These are phyloP conservation scores for Ensete glaucum DNA, from an alignment of 176 grass and related monocot genomes.

Conservation along the genomic window DNA sequence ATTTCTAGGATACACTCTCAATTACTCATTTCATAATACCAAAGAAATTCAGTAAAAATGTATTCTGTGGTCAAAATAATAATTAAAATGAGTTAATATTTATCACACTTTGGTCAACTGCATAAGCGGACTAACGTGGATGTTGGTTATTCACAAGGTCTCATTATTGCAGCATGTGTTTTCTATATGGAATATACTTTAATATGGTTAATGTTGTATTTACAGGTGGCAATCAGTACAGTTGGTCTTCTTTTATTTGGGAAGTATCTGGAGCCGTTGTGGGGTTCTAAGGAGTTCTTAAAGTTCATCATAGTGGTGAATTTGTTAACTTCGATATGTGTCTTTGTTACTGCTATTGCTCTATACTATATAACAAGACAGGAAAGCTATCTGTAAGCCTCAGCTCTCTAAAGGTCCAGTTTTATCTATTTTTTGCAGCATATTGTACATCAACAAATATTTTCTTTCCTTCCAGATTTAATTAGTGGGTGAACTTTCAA, in stretches of 20 bases:
- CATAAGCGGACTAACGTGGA: not conserved
- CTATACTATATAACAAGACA: conserved; percentile 71
- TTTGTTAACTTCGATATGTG: conserved; percentile 60
- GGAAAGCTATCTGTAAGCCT: conserved; percentile 92
- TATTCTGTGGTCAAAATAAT: not conserved
- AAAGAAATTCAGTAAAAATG: not conserved
- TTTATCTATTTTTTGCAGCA: not conserved
- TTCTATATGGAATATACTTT: too few species aligned
- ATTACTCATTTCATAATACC: not conserved
- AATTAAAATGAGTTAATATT: not conserved
- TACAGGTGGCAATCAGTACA: conserved; percentile 68
- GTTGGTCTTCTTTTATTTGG: conserved; percentile 84
- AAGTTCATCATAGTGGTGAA: conserved; percentile 95
- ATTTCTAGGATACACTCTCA: not conserved
- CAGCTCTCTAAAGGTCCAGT: not conserved
- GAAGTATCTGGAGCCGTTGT: conserved; percentile 78
- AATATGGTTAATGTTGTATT: conserved; percentile 9
- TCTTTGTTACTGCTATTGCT: conserved; percentile 72
- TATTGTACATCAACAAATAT: not conserved
- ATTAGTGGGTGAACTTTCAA: not conserved
- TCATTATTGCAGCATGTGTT: too few species aligned
- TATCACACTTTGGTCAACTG: not conserved
- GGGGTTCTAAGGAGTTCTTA: conserved; percentile 84
- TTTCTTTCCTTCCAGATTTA: not conserved
- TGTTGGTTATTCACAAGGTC: not conserved